phyloP scores from a whole-genome alignment of 148 eudicot species.

The Bassia scoparia region DNA sequence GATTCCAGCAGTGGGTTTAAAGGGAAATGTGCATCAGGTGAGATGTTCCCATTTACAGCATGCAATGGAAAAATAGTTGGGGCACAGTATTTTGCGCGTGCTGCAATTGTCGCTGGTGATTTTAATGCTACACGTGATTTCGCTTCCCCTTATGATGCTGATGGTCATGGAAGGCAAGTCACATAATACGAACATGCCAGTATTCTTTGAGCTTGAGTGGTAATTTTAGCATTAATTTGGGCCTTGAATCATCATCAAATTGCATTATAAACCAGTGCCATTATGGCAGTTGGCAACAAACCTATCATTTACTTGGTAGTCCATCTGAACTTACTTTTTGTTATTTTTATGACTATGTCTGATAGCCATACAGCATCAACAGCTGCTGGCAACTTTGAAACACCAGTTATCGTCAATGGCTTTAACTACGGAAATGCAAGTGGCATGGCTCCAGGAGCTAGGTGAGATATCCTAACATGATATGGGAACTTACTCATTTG shows the following conservation, averaged over 20 bases:
- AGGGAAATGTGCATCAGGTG: constrained; percentile 53
- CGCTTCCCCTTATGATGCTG: constrained; percentile 70
- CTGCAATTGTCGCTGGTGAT: constrained; percentile 61
- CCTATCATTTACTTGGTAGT: constrained; percentile 1
- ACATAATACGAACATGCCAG: constrained; percentile 3
- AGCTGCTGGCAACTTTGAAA: constrained; percentile 57
- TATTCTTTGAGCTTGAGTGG: constrained; percentile 13
- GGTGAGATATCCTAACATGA: constrained; percentile 31
- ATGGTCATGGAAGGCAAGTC: constrained; percentile 80
- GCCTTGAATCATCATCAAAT: neutral
- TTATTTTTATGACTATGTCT: constrained; percentile 16
- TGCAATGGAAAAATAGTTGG: constrained; percentile 66
- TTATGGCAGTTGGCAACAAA: neutral
- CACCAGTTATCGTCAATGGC: constrained; percentile 48
- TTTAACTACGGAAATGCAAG: constrained; percentile 69
- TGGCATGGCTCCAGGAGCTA: constrained; percentile 78
- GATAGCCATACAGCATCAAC: constrained; percentile 64
- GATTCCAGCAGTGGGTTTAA: constrained; percentile 35
- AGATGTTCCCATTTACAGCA: constrained; percentile 44
- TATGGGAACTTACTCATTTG: neutral
- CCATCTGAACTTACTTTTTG: constrained; percentile 7
- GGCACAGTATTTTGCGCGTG: constrained; percentile 65
- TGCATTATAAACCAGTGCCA: neutral
- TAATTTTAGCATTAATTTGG: constrained; percentile 12
- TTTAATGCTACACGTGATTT: constrained; percentile 61